These are phyloP conservation scores for Cairneyella variabilis DNA, from an alignment of 495 filamentous ascomycete genomes.

Conservation along the genomic window DNA sequence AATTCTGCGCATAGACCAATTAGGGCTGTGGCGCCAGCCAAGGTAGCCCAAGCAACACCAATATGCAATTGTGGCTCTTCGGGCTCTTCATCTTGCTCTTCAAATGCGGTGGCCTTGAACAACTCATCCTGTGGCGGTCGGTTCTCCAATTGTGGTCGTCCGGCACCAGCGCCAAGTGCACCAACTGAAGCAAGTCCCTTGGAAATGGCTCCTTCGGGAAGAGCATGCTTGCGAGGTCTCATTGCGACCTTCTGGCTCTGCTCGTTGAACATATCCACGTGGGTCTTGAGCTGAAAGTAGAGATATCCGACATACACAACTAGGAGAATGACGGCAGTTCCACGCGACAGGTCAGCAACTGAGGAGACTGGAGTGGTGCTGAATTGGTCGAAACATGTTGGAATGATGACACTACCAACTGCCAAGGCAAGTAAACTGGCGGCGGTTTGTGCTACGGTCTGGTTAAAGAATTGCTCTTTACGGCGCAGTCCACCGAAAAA, in stretches of 20 bases:
- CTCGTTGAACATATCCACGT: slow-evolving; percentile 68
- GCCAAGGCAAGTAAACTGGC: slow-evolving; percentile 76
- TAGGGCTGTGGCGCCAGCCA: slow-evolving; percentile 68
- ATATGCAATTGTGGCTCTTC: slow-evolving; percentile 65
- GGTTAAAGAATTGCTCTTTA: slow-evolving; percentile 84
- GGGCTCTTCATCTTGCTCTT: slow-evolving; percentile 52
- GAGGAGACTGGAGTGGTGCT: slow-evolving; percentile 22
- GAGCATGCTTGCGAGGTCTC: slow-evolving; percentile 42
- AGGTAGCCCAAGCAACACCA: slow-evolving; percentile 62
- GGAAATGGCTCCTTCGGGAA: slow-evolving; percentile 54
- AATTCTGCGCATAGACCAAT: slow-evolving; percentile 89
- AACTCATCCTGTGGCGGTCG: slow-evolving; percentile 39
- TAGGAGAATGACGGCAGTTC: slow-evolving; percentile 70
- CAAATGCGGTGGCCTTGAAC: slow-evolving; percentile 44
- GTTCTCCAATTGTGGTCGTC: slow-evolving; percentile 38
- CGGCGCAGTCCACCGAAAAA: slow-evolving; percentile 82
- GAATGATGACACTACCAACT: slow-evolving; percentile 79
- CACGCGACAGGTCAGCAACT: slow-evolving; percentile 61
- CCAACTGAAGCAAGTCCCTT: slow-evolving; percentile 60
- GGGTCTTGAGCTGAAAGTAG: slow-evolving; percentile 78
- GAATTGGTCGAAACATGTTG: slow-evolving; percentile 71
- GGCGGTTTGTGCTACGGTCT: slow-evolving; percentile 89
- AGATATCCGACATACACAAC: slow-evolving; percentile 75
- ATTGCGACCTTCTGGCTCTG: slow-evolving; percentile 62
- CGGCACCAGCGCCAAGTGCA: slow-evolving; percentile 38